Percentiles rank a stretch among this genome's conserved stretches.
These are phyloP conservation scores for Phytophthora palmivora DNA, from an alignment of 352 stramenopile genomes.

Conservation along the genomic window DNA sequence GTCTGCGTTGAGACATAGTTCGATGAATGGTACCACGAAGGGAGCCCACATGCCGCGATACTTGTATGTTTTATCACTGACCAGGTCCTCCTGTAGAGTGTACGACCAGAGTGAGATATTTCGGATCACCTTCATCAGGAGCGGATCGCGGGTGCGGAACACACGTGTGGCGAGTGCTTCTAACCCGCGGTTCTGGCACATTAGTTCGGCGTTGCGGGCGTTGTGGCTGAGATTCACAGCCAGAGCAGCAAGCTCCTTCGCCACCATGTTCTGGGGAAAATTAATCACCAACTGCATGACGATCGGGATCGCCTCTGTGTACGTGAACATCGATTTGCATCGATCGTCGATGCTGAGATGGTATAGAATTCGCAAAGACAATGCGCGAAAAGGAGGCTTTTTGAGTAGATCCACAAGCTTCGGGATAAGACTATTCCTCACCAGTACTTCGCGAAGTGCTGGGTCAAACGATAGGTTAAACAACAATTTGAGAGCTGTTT, in stretches of 20 bases:
- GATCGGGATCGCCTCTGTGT: conserved; percentile 94
- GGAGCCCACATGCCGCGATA: conserved; percentile 93
- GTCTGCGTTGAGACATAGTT: conserved; percentile 86
- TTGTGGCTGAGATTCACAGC: conserved; percentile 96
- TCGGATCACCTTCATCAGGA: conserved; percentile 95
- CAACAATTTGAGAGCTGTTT: conserved; percentile 88
- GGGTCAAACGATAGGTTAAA: conserved; percentile 97
- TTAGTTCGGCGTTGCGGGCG: conserved; percentile 90
- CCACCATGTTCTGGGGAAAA: conserved; percentile 92
- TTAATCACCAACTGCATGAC: conserved; percentile 96
- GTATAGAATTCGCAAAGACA: conserved; percentile 93
- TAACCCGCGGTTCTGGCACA: conserved; percentile 89
- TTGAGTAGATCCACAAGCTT: conserved; percentile 95
- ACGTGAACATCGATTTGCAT: conserved; percentile 96
- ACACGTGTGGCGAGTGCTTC: conserved; percentile 91
- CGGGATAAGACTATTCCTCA: conserved; percentile 90
- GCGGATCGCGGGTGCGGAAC: conserved; percentile 86
- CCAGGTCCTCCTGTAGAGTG: conserved; percentile 87
- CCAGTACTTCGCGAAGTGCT: conserved; percentile 82
- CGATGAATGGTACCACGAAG: conserved; percentile 89
- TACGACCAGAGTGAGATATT: conserved; percentile 95
- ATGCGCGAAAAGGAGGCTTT: conserved; percentile 88
- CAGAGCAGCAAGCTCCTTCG: conserved; percentile 93
- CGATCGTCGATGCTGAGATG: conserved; percentile 95
- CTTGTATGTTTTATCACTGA: conserved; percentile 90